These are phyloP conservation scores for Aspergillus cristatus DNA, from an alignment of 495 filamentous ascomycete genomes.

Conservation along the genomic window DNA sequence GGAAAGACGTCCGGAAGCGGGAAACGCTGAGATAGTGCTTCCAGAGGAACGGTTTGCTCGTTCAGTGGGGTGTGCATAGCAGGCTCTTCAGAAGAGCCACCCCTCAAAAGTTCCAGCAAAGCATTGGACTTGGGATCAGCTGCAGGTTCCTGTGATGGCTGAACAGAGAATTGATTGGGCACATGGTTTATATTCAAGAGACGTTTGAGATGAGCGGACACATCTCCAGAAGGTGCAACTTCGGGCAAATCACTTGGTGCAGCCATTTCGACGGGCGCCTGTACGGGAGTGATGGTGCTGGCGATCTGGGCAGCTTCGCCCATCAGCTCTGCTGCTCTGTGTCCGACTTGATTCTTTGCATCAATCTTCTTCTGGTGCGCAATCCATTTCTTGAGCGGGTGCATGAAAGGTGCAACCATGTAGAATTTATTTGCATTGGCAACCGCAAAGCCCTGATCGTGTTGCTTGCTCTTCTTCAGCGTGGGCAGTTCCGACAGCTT, in stretches of 20 bases:
- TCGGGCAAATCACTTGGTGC: constrained; percentile 35
- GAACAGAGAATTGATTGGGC: constrained; percentile 6
- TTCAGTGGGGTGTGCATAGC: constrained; percentile 23
- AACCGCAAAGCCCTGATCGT: constrained; percentile 42
- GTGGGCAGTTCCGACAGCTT: constrained; percentile 79
- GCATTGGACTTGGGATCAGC: constrained; percentile 38
- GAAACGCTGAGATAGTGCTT: constrained; percentile 35
- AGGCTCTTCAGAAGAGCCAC: constrained; percentile 35
- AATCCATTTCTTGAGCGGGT: constrained; percentile 84
- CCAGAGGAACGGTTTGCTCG: constrained; percentile 30
- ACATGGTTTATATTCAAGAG: constrained; percentile 51
- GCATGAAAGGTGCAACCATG: constrained; percentile 92
- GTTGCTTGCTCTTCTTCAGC: constrained; percentile 55
- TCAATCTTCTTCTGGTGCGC: constrained; percentile 66
- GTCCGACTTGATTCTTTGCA: constrained; percentile 18
- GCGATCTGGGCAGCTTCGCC: constrained; percentile 20
- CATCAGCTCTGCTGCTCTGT: constrained; percentile 26
- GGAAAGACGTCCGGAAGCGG: constrained; percentile 29
- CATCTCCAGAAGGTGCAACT: constrained; percentile 33
- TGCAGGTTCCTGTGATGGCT: constrained; percentile 7
- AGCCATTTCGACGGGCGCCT: constrained; percentile 12
- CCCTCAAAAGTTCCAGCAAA: constrained; percentile 50
- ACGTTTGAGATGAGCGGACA: constrained; percentile 53
- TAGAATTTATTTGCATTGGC: constrained; percentile 81
- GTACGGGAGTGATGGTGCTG: constrained; percentile 11